These are phyloP conservation scores for Gastrodia elata DNA, from an alignment of 106 monocot genomes.

Conservation along the genomic window DNA sequence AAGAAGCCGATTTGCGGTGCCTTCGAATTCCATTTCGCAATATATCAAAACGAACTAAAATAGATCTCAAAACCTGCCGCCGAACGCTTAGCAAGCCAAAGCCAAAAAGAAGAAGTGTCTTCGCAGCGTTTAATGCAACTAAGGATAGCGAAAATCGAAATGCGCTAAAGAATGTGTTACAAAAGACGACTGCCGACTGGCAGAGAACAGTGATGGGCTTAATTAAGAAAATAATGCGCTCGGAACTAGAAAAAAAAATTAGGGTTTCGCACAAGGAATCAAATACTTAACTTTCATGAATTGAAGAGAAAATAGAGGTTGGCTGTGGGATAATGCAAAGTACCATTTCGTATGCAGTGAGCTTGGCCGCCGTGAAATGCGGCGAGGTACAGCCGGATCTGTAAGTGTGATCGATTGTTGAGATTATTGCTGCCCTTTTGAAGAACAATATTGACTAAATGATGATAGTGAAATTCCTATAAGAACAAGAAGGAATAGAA, in stretches of 20 bases:
- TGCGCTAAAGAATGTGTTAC: background rate
- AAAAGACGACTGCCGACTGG: background rate
- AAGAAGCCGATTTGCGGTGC: conserved; percentile 23
- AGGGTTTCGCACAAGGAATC: background rate
- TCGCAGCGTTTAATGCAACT: background rate
- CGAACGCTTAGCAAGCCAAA: background rate
- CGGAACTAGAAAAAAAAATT: background rate
- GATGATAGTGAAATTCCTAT: too few relatives aligned
- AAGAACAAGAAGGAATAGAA: too few relatives aligned
- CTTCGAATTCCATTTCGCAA: background rate
- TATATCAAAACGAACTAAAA: background rate
- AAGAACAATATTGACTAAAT: too few relatives aligned
- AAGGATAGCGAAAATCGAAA: background rate
- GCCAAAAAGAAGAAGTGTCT: too few relatives aligned
- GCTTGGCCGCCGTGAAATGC: background rate
- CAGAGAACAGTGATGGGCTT: background rate
- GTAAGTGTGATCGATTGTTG: too few relatives aligned
- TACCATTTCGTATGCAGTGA: background rate
- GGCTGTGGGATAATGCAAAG: background rate
- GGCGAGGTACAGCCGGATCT: background rate
- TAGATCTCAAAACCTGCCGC: background rate
- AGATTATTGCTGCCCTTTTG: too few relatives aligned
- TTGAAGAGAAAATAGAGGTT: background rate
- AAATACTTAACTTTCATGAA: background rate
- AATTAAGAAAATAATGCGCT: background rate